phyloP scores from a whole-genome alignment of 495 filamentous ascomycete species.

The Xanthoparmelia taractica region DNA sequence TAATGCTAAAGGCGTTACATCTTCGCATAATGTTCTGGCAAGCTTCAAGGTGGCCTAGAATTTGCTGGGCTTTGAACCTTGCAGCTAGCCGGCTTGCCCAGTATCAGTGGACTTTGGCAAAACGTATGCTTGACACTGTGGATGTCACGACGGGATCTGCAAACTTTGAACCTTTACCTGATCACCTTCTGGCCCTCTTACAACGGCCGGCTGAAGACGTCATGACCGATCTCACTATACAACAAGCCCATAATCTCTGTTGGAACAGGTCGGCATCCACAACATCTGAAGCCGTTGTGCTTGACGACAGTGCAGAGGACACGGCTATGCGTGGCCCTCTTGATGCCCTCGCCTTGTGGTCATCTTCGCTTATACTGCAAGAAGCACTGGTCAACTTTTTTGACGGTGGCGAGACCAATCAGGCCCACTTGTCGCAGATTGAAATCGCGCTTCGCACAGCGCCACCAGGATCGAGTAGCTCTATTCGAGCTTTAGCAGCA shows the following conservation, averaged over 20 bases:
- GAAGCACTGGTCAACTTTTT: slow-evolving; percentile 57
- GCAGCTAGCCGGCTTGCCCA: slow-evolving; percentile 61
- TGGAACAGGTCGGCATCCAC: slow-evolving; percentile 74
- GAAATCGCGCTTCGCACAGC: slow-evolving; percentile 64
- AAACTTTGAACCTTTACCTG: slow-evolving; percentile 58
- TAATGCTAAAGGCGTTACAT: slow-evolving; percentile 91
- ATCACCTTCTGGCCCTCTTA: slow-evolving; percentile 65
- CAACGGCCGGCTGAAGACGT: slow-evolving; percentile 73
- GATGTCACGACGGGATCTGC: slow-evolving; percentile 32
- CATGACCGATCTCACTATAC: slow-evolving; percentile 65
- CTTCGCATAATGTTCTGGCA: slow-evolving; percentile 83
- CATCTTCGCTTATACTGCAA: slow-evolving; percentile 69
- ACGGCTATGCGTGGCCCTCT: slow-evolving; percentile 77
- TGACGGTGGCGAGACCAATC: slow-evolving; percentile 39
- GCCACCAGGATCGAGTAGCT: slow-evolving; percentile 67
- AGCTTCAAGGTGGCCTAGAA: slow-evolving; percentile 40
- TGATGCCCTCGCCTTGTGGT: slow-evolving; percentile 88
- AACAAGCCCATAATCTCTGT: slow-evolving; percentile 83
- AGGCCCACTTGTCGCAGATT: slow-evolving; percentile 48
- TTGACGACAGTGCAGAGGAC: slow-evolving; percentile 79
- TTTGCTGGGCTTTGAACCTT: slow-evolving; percentile 45
- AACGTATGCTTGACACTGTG: slow-evolving; percentile 48
- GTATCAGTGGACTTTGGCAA: slow-evolving; percentile 74
- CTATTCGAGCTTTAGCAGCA: slow-evolving; percentile 72
- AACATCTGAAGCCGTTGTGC: slow-evolving; percentile 54